Base-by-base conservation (phyloP, 768 basidiomycete genomes). In the Lactarius vividus region DNA sequence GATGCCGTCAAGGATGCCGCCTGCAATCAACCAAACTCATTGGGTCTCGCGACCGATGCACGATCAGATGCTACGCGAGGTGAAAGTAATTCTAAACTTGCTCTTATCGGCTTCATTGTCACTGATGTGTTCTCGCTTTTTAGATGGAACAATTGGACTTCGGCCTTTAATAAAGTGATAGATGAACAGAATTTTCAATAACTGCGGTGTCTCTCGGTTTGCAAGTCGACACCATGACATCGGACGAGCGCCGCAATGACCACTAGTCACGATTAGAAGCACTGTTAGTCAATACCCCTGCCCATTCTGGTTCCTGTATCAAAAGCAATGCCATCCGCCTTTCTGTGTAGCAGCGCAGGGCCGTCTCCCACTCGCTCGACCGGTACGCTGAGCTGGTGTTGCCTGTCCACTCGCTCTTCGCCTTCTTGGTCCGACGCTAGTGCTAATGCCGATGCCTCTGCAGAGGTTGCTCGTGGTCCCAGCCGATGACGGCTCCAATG, bases 101-200 rank as follows among this genome's bases (percentile, higher is more conserved):
- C 46, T 42, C 11, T 44, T 44, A 46, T 46, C n/a, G 2, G 44
- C 9, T 23, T 46, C 44, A n/a, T 2, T 46, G 20, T 10, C 44
- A n/a, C n/a, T 46, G n/a, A 46, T 31, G 6, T n/a, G 9, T 23
- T 46, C n/a, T 46, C n/a, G 4, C 20, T 3, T n/a, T 20, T n/a
- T n/a, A 49, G n/a, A 49, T 46, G n/a, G 44, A n/a, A 46, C n/a
- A 46, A 46, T n/a, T 23, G 44, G 46, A 49, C 46, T 49, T 49
- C 23, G 23, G 23, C 23, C 6, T 49, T 49, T 26, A 23, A 46
- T 15, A 49, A 26, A 13, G 23, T 26, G 23, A 49, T 49, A 23
- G 23, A 49, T 20, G 46, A 37, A 37, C 35, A 11, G 13, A 37
- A 13, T 11, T 13, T 37, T 11, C 35, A 37, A 13, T 39, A 16